Percentiles rank a stretch among this genome's conserved stretches.
Evolutionary conservation across 805 yeast genomes (phyloP).

Genomic region (Kuraishia borneana): DNA sequence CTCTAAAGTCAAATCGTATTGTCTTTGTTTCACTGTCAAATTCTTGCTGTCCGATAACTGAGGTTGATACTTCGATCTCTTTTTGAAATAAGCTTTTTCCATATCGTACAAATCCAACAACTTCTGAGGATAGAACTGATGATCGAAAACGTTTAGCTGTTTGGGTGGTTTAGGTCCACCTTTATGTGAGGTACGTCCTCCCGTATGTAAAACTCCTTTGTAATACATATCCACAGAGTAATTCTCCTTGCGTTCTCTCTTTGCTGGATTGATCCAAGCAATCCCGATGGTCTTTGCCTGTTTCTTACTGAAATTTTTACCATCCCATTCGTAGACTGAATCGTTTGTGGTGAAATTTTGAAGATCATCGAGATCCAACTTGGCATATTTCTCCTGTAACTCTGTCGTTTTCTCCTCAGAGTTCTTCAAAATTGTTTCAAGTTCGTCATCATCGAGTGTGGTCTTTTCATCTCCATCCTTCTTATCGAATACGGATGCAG

Average conservation of each 20-base stretch:
- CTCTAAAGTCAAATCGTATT: conserved; percentile 40
- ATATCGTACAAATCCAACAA: conserved; percentile 66
- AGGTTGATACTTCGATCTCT: conserved; percentile 51
- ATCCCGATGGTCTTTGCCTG: conserved; percentile 38
- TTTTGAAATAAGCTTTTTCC: conserved; percentile 69
- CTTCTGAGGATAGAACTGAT: conserved; percentile 80
- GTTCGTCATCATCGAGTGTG: conserved; percentile 38
- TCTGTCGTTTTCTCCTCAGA: conserved; percentile 58
- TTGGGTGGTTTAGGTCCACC: conserved; percentile 77
- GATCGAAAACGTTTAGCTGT: conserved; percentile 74
- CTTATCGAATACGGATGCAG: conserved; percentile 45
- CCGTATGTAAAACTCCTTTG: conserved; percentile 67
- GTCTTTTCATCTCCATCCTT: conserved; percentile 17
- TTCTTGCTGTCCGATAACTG: conserved; percentile 36
- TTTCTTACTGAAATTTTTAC: conserved; percentile 68
- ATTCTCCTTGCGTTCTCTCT: conserved; percentile 74
- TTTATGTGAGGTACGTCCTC: conserved; percentile 41
- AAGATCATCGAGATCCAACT: conserved; percentile 64
- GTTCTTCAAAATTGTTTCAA: conserved; percentile 46
- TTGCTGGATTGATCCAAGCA: conserved; percentile 77
- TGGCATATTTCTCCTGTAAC: conserved; percentile 50
- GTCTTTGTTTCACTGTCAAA: conserved; percentile 19
- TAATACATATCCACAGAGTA: conserved; percentile 32
- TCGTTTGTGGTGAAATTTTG: conserved; percentile 60
- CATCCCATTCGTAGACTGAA: conserved; percentile 80